Base-by-base conservation (phyloP, 345 rosid genomes). In the Citrus medica region DNA sequence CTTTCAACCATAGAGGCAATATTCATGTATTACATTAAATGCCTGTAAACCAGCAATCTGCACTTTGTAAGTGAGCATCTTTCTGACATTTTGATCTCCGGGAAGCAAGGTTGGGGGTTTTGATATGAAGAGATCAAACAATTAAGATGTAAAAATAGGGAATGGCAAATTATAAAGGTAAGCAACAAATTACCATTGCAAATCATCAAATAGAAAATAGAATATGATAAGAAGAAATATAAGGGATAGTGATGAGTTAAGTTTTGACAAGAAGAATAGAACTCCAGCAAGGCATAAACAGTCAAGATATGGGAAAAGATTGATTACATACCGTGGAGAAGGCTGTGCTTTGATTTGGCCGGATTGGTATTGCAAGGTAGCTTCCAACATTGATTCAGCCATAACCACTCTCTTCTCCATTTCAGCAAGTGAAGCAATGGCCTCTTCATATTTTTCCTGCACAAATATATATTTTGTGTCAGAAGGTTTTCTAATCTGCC, bases 331-430 rank as follows among this genome's bases (percentile, higher is more conserved):
- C 98, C 99, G 81, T n/a, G 98, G 98, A 67, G 99, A 94, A 78
- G 98, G 89, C 59, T 87, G 94, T 27, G 95, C 90, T 86, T 97
- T 97, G 73, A 80, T 88, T 84, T 92, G 97, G 72, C 98, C 93
- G 69, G 98, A 92, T 71, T 97, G 98, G 84, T 93, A 97, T 79
- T 94, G 98, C 86, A 94, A 85, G 75, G 99, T 92, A 13, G 99
- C 99, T 87, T 97, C 99, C 87, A 97, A 86, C 98, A 93, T 91
- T 59, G 98, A 97, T 85, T 94, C 99, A 81, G 99, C 98, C 97
- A 97, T 94, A 73, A 97, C 97, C 32, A 84, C 94, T 83, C 98
- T 88, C 88, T 97, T 97, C 90, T 97, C 98, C 98, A 93, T 97
- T 83, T 94, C 97, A 79, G 90, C 89, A 48, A 97, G 93, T 30